Base-by-base conservation (phyloP, 441 rosid species). In the Populus hybrid region DNA sequence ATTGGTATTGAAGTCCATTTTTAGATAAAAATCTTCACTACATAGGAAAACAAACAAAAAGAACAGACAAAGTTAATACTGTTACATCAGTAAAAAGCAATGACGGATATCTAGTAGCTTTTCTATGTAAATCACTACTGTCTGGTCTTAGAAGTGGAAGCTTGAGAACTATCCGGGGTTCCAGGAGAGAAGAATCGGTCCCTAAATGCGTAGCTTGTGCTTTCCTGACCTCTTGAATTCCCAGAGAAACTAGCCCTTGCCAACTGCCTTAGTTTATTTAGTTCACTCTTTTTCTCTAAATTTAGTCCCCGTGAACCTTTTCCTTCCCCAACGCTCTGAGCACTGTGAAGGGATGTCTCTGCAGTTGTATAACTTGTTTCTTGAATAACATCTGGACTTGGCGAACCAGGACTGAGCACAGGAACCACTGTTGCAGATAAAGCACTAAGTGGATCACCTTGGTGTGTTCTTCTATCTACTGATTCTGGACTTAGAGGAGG, bases 391-490 rank as follows among this genome's bases (percentile, higher is more conserved):
- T 71, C 75, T 34, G 46, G 70, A 61, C 79, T 81, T 10, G 83
- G 86, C 75, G 84, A 81, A 65, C 81, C 85, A 64, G 88, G 89
- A 77, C 86, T 80, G 9, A 73, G 75, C 69, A 87, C 83, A 34
- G 92, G 90, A 73, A 85, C 87, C 70, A 85, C 82, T 26, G 89
- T 86, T 69, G 91, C 89, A 24, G 87, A 79, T 85, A 85, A 84
- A 63, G 85, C 78, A 50, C 85, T 75, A 14, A 83, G 76, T 14
- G 85, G 77, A 9, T 81, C 83, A 19, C 28, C 61, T 24, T 26
- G 79, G 10, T 82, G 73, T 50, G 70, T 81, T 74, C 80, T 71
- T 36, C 65, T 11, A 30, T 59, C 78, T 50, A 75, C 86, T 10
- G 81, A 70, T 67, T 86, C 86, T 9, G 82, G 86, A 57, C 78